A percentile compares a stretch with the other conserved stretches of the same genome.
Conservation (phyloP, 2,329 filamentous ascomycete genomes). For the Colletotrichum higginsianum region DNA sequence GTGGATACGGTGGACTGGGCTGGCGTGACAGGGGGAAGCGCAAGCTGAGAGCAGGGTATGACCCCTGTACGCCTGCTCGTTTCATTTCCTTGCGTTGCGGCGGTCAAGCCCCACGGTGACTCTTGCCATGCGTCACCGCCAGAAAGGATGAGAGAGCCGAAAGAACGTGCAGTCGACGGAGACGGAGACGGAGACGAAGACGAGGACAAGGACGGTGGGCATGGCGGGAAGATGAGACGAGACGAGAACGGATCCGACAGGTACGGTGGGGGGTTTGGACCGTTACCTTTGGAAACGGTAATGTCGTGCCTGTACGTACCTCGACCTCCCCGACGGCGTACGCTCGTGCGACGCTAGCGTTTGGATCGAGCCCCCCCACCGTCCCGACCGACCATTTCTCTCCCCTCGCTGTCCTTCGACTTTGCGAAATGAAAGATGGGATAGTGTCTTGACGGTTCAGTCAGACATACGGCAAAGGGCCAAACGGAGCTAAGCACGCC, state of each 20-base stretch:
- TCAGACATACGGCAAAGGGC: background rate
- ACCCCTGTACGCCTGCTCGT: conserved; percentile 36
- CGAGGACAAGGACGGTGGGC: no score
- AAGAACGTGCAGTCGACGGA: background rate
- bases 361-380: background rate
- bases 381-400: background rate
- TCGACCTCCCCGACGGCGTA: background rate
- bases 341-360: background rate
- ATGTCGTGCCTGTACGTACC: no score
- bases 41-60: conserved; percentile 18
- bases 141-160: background rate
- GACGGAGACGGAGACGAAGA: conserved; percentile 12
- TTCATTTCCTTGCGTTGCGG: conserved; percentile 43
- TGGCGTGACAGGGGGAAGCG: conserved; percentile 33
- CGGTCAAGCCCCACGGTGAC: conserved; percentile 42
- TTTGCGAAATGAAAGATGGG: background rate
- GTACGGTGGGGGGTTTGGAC: background rate
- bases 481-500: background rate
- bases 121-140: conserved; percentile 43
- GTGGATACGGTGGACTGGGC: conserved; percentile 16
- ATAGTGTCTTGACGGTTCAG: background rate
- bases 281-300: conserved; percentile 2
- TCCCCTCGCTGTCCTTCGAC: background rate
- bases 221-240: background rate
- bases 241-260: background rate